phyloP scores from a whole-genome alignment of 352 stramenopile species.

The Elongisporangium anandrum region DNA sequence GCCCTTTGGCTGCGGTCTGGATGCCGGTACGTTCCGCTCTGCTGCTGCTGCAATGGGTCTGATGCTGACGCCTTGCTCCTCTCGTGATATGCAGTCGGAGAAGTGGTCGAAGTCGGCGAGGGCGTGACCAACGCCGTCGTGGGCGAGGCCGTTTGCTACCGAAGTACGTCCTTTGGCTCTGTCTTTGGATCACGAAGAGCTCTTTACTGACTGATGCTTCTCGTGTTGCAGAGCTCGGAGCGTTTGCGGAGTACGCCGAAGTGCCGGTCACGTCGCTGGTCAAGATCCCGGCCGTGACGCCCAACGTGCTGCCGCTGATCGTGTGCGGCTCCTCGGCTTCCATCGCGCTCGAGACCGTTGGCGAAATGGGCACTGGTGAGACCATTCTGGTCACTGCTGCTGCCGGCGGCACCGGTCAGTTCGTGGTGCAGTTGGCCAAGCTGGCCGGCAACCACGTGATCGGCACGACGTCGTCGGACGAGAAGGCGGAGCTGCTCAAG shows the following conservation, averaged over 20 bases:
- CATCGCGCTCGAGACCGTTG: slow-evolving; percentile 44
- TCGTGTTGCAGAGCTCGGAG: slow-evolving; percentile 30
- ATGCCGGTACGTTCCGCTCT: background rate
- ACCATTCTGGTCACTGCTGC: slow-evolving; percentile 59
- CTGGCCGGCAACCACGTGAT: slow-evolving; percentile 79
- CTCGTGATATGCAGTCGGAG: no score
- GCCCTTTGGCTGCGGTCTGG: slow-evolving; percentile 42
- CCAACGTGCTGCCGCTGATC: slow-evolving; percentile 26
- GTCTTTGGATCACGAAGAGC: no score
- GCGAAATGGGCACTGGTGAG: slow-evolving; percentile 52
- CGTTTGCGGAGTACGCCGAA: slow-evolving; percentile 45
- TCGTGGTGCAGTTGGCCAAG: slow-evolving; percentile 83
- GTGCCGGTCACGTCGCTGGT: slow-evolving; percentile 26
- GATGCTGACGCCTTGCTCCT: no score
- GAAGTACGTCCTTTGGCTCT: slow-evolving; percentile 5
- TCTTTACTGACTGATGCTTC: background rate
- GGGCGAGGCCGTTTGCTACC: slow-evolving; percentile 26
- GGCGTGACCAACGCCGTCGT: slow-evolving; percentile 19
- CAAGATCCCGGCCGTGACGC: no score
- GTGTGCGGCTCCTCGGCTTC: slow-evolving; percentile 36
- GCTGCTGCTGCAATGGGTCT: no score
- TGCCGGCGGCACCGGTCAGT: slow-evolving; percentile 74
- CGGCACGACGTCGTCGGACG: slow-evolving; percentile 73
- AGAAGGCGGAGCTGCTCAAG: slow-evolving; percentile 81
- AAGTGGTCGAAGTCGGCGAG: slow-evolving; percentile 20